phyloP scores from a whole-genome alignment of 1,139 yeast genomes.

The Saccharomyces hybrid region DNA sequence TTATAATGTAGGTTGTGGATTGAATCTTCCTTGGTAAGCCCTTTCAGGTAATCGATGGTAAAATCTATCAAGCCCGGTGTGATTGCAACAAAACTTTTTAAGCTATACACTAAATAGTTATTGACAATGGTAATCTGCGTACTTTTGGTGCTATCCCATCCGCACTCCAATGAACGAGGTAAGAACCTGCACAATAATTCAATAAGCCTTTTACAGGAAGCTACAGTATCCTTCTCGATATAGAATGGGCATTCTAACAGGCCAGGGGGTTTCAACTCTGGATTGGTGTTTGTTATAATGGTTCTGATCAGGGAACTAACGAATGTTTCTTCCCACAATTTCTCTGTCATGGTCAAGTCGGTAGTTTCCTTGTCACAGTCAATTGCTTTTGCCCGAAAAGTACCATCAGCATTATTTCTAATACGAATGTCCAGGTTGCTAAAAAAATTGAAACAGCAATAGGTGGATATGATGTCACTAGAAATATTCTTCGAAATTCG shows the following conservation, averaged over 20 bases:
- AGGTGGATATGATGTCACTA: slow-evolving; percentile 42
- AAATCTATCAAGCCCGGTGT: slow-evolving; percentile 49
- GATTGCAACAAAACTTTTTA: slow-evolving; percentile 54
- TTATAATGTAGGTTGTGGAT: slow-evolving; percentile 46
- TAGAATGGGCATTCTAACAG: slow-evolving; percentile 40
- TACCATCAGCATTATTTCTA: slow-evolving; percentile 52
- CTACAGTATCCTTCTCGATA: slow-evolving; percentile 32
- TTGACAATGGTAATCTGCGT: slow-evolving; percentile 47
- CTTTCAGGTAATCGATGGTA: slow-evolving; percentile 48
- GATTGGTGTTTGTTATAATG: slow-evolving; percentile 58
- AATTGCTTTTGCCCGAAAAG: slow-evolving; percentile 34
- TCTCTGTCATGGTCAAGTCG: slow-evolving; percentile 29
- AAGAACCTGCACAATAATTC: slow-evolving; percentile 54
- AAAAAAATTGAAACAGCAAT: slow-evolving; percentile 60
- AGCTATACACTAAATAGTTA: slow-evolving; percentile 72
- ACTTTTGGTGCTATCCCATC: slow-evolving; percentile 63
- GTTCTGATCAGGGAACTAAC: slow-evolving; percentile 69
- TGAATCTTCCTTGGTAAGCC: slow-evolving; percentile 40
- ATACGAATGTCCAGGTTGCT: slow-evolving; percentile 64
- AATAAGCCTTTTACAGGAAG: slow-evolving; percentile 49
- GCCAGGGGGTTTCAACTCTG: slow-evolving; percentile 54
- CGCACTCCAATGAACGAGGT: slow-evolving; percentile 55
- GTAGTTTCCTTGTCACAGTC: slow-evolving; percentile 25
- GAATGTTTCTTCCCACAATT: slow-evolving; percentile 72
- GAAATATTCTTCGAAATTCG: slow-evolving; percentile 8